These are phyloP conservation scores for Debaryomyces prosopidis DNA, from an alignment of 805 yeast genomes.

Conservation along the genomic window DNA sequence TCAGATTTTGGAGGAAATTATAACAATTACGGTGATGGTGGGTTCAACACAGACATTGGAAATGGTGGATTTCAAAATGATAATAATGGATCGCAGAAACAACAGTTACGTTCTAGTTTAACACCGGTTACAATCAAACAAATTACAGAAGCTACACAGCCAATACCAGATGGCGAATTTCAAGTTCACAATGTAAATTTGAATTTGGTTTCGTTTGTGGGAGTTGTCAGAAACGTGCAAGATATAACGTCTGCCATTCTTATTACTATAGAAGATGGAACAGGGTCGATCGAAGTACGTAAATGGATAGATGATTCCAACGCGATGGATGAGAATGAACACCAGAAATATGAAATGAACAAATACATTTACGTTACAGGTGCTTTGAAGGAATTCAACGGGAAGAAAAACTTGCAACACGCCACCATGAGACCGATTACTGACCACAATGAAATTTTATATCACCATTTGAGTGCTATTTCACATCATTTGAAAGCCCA, in stretches of 20 bases:
- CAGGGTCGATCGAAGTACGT: slow-evolving; percentile 62
- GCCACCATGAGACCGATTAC: slow-evolving; percentile 57
- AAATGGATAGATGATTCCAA: slow-evolving; percentile 52
- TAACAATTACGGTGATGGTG: slow-evolving; percentile 22
- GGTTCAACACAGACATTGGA: slow-evolving; percentile 18
- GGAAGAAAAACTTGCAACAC: slow-evolving; percentile 63
- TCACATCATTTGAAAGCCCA: slow-evolving; percentile 55
- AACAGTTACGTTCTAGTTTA: slow-evolving; percentile 24
- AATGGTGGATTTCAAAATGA: slow-evolving; percentile 23
- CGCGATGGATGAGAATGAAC: slow-evolving; percentile 28
- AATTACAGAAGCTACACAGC: slow-evolving; percentile 59
- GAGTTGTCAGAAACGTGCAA: slow-evolving; percentile 65
- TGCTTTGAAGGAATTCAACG: slow-evolving; percentile 54
- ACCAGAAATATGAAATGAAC: slow-evolving; percentile 42
- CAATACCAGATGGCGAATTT: slow-evolving; percentile 69
- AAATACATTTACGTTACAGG: slow-evolving; percentile 60
- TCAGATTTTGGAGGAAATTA: slow-evolving; percentile 10
- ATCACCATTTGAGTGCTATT: slow-evolving; percentile 68
- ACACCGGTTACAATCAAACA: slow-evolving; percentile 77
- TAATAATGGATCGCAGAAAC: slow-evolving; percentile 20
- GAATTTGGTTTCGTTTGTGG: slow-evolving; percentile 63
- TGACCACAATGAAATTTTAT: slow-evolving; percentile 67
- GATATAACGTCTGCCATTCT: slow-evolving; percentile 57
- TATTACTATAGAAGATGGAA: slow-evolving; percentile 74
- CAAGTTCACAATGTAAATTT: slow-evolving; percentile 59